Evolutionary conservation across 257 asterid species (phyloP), one percentile per base, ranked within the genome.

Genomic region (Paulownia fortunei): DNA sequence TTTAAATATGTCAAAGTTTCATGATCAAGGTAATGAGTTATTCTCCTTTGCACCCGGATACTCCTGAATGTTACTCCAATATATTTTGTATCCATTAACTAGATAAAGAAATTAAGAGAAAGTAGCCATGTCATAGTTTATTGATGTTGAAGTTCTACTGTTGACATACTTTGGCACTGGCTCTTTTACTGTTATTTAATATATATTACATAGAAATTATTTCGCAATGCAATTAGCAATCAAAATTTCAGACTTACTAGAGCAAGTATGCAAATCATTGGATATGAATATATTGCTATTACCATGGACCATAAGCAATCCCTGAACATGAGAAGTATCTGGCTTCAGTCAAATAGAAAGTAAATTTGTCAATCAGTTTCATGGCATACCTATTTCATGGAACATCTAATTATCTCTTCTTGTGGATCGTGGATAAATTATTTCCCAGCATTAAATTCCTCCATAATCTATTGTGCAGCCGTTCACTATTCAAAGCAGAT

Each of bases 401-500:
- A 63, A 21, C 18, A 21, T 79, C 13, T 30, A 56, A 9, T 56
- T 13, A 7, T 78, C 58, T 80, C 71, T 21, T 67, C 39, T 63
- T 55, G 79, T 26, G 60, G 64, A 63, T 15, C 19, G 65, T 19
- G n/a, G 24, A 44, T 34, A n/a, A 77, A 19, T 37, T 36, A 21
- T 51, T 60, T 78, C 77, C 34, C 15, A 7, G 13, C 12, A 9
- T 39, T 72, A 12, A 37, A 60, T 21, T 73, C 56, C 47, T 67
- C 66, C 27, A 3, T 54, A 4, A 54, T 74, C n/a, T 78, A 26
- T 42, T 65, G 1, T 81, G 88, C 84, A 87, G 91, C 59, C 79
- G 61, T 66, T 85, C 89, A 23, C 62, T 87, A 54, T 77, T 85
- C 55, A 44, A 74, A 74, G 87, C 69, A 59, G 74, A 68, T 80